Base-by-base conservation (phyloP, 495 filamentous ascomycete species). In the Penicillium turbatum region DNA sequence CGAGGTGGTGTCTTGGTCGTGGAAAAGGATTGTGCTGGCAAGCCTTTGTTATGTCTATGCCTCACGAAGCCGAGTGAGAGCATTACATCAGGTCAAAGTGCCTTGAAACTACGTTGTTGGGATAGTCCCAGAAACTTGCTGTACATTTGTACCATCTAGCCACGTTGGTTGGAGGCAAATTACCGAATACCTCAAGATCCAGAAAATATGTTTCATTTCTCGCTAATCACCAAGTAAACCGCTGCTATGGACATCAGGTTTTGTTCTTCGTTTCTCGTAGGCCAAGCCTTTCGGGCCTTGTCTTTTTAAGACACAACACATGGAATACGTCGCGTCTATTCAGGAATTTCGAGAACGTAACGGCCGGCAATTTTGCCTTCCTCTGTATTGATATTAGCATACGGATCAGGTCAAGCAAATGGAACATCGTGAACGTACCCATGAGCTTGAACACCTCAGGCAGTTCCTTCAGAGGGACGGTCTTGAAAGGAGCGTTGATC, bases 401-500 rank as follows among this genome's bases (percentile, higher is more conserved):
- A 13, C 11, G 21, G n/a, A 6, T 16, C 15, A 31, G 9, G 15
- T n/a, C 21, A 10, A 26, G 11, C 11, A 35, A 19, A 38, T 11
- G 10, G 17, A 43, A 16, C 7, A 41, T 2, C 1, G 4, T 12
- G 42, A n/a, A 65, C 71, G 17, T 57, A 75, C 72, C 65, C 85
- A 89, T 89, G 52, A 88, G 38, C 32, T 88, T 74, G 55, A 85
- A 95, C 6, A 95, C 84, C 56, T 85, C 77, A 27, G 85, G 78
- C 32, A 97, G 74, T 63, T 96, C 79, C 58, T 81, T 82, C 56
- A 97, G 71, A 6, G 88, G 88, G 45, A 83, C 81, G 31, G 77
- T 79, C 85, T 96, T 92, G 79, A 82, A 92, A 0, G 91, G 92
- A 8, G 85, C 84, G 58, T 88, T 86, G 79, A 96, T 88, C 55